Evolutionary conservation across 768 basidiomycete genomes (phyloP), one percentile per base, ranked within the genome.

Genomic region (Lepiota venenata): DNA sequence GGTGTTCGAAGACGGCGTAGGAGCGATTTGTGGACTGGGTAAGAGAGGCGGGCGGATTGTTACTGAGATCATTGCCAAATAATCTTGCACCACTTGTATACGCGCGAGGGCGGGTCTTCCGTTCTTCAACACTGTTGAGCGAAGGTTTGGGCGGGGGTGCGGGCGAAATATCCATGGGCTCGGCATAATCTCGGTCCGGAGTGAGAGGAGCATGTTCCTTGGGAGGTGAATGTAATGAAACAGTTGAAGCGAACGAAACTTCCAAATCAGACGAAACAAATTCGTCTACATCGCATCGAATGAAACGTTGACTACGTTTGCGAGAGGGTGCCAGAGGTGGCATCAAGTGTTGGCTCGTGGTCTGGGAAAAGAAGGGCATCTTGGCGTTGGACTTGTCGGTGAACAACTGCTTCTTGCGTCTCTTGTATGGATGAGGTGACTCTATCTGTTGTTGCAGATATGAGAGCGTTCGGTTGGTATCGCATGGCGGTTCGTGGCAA

Each of bases 91-190:
- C 78, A 56, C 78, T 84, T 0, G 87, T 88, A 53, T 80, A 82
- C 21, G 87, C 84, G 49, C 85, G 81, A 3, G 86, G 83, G 21
- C 87, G 81, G 36, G 66, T 49, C 56, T 70, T 70, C 36, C 61
- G 50, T 40, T 22, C 37, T 29, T 52, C 43, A 36, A 27, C 14
- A 66, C 63, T 58, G 65, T 71, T 49, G 57, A 55, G 60, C 2
- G 50, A 36, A 46, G 66, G 57, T 59, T 66, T 69, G 51, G 64
- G 53, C 57, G 67, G 64, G 60, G 69, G 85, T 20, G 79, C 81
- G 8, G 91, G 91, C 3, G 90, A 92, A 44, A 93, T 86, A 63
- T 92, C 90, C 91, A 92, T 92, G 3, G 87, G 80, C 21, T 55
- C 53, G 8, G 53, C 53, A 42, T 55, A 55, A 48, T 85, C 76